Percentiles rank a stretch among this genome's conserved stretches.
phyloP scores from a whole-genome alignment of 768 basidiomycete genomes.

The Amyloporia xantha region DNA sequence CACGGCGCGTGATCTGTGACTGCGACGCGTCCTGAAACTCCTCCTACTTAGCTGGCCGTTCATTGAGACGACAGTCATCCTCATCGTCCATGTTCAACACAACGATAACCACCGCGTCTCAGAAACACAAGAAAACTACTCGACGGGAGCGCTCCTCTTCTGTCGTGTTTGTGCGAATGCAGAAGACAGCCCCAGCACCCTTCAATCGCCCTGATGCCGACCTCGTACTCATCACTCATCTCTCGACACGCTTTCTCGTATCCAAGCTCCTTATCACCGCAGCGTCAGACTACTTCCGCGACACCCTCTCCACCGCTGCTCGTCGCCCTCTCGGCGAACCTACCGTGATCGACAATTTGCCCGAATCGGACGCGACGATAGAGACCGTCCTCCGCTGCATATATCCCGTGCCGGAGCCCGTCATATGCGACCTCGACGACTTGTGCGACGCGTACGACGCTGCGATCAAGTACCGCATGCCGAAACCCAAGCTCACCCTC shows the following conservation, averaged over 20 bases:
- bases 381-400: constrained; percentile 10
- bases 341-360: neutral
- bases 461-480: constrained; percentile 7
- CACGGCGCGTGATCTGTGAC: no score
- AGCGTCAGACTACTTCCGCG: neutral
- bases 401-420: constrained; percentile 10
- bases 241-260: neutral
- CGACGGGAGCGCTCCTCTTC: neutral
- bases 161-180: neutral
- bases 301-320: neutral
- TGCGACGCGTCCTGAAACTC: no score
- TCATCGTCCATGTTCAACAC: no score
- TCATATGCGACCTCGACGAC: constrained; percentile 7
- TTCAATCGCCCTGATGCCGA: constrained; percentile 5
- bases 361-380: constrained; percentile 5
- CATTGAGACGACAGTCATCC: no score
- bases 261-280: no score
- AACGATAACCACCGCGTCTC: no score
- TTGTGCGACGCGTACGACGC: constrained; percentile 7
- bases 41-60: no score
- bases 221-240: neutral
- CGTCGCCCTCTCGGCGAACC: neutral
- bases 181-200: neutral
- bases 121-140: no score
- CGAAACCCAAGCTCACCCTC: neutral